Evolutionary conservation across 345 rosid species (phyloP).

Genomic region (Erodium maritimum): DNA sequence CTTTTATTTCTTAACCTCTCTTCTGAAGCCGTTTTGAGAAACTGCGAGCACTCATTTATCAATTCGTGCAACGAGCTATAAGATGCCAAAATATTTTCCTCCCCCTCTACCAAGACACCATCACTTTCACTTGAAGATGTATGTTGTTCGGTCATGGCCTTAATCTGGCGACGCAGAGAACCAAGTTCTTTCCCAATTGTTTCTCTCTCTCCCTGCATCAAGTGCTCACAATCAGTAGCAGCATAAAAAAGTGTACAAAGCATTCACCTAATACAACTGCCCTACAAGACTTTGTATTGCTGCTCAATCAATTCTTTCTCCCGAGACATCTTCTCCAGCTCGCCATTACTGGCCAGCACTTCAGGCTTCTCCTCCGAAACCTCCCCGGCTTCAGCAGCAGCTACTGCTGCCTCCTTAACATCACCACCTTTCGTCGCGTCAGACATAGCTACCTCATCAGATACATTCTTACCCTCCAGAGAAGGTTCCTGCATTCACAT

Average conservation of each 20-base stretch:
- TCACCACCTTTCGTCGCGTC: conserved; percentile 19
- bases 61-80: conserved; percentile 15
- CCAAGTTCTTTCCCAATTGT: conserved; percentile 29
- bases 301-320: conserved; percentile 21
- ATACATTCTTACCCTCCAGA: conserved; percentile 61
- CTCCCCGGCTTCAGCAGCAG: neutral
- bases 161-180: conserved; percentile 32
- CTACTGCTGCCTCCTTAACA: conserved; percentile 23
- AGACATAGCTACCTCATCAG: conserved; percentile 34
- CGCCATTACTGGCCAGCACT: neutral
- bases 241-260: too few relatives aligned
- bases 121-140: conserved; percentile 15
- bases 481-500: too few relatives aligned
- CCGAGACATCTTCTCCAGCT: conserved; percentile 21
- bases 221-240: conserved; percentile 4
- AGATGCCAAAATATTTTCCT: conserved; percentile 2
- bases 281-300: conserved; percentile 26
- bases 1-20: conserved; percentile 32
- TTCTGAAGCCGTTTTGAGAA: conserved; percentile 28
- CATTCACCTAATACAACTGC: neutral
- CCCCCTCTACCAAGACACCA: conserved; percentile 8
- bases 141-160: conserved; percentile 19
- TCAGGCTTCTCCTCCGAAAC: too few relatives aligned
- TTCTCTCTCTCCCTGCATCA: conserved; percentile 46
- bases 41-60: conserved; percentile 36